Evolutionary conservation across 2,329 filamentous ascomycete species (phyloP).

Genomic region (Lasiodiplodia hormozganensis): DNA sequence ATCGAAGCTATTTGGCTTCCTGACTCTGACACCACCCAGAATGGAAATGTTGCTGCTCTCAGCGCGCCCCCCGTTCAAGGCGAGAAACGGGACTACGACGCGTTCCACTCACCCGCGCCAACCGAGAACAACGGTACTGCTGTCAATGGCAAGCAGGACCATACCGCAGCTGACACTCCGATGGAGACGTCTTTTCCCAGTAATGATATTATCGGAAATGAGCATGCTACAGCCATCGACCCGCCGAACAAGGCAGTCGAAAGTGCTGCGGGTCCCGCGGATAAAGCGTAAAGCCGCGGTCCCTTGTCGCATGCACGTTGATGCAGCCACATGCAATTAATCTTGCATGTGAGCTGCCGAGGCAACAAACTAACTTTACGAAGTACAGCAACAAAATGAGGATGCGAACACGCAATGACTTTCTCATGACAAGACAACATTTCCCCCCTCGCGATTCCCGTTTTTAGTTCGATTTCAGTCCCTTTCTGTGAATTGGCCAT

Average conservation of each 20-base stretch:
- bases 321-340: background rate
- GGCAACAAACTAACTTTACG: constrained; percentile 1
- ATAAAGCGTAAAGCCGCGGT: background rate
- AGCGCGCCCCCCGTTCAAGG: background rate
- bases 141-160: background rate
- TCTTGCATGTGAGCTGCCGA: background rate
- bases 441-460: background rate
- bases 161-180: constrained; percentile 6
- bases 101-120: constrained; percentile 3
- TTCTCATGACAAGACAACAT: background rate
- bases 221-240: constrained; percentile 8
- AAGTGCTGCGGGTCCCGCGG: background rate
- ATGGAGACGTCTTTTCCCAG: constrained; percentile 19
- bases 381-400: background rate
- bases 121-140: background rate
- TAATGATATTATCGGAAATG: constrained; percentile 1
- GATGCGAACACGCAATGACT: background rate
- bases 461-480: background rate
- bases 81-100: constrained; percentile 3
- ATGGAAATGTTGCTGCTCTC: background rate
- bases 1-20: constrained; percentile 30
- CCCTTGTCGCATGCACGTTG: background rate
- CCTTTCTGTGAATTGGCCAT: background rate
- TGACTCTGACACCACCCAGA: background rate
- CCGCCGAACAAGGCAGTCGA: background rate